phyloP scores from a whole-genome alignment of 2,329 filamentous ascomycete species.

The Ophiosphaerella narmari region DNA sequence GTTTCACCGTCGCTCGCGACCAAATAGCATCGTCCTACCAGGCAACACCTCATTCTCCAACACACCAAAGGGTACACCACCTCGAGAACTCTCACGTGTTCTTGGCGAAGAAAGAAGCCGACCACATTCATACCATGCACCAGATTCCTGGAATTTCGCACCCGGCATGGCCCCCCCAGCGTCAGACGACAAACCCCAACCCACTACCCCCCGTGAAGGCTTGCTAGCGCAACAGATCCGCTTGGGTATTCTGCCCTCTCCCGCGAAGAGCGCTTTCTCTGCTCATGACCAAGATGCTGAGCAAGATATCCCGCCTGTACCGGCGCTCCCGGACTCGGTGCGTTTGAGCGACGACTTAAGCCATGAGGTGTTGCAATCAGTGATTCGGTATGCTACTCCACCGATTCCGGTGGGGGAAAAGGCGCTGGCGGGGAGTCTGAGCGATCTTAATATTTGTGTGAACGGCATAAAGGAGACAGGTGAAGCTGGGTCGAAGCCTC shows the following conservation, averaged over 20 bases:
- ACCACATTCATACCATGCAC: conserved; percentile 39
- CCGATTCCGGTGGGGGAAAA: conserved; percentile 10
- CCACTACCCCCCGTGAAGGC: conserved; percentile 8
- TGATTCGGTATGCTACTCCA: conserved; percentile 34
- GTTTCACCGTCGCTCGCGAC: conserved; percentile 39
- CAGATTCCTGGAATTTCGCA: conserved; percentile 29
- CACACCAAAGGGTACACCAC: conserved; percentile 26
- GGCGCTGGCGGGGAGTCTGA: conserved; percentile 4
- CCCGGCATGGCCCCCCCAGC: conserved; percentile 12
- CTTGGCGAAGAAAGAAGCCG: conserved; percentile 14
- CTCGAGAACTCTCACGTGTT: conserved; percentile 26
- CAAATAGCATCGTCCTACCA: conserved; percentile 35
- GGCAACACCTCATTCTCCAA: conserved; percentile 14
- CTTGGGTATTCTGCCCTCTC: conserved; percentile 33
- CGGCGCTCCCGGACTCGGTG: conserved; percentile 29
- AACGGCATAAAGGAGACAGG: no score
- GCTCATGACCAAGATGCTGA: conserved; percentile 23
- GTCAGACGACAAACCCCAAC: conserved; percentile 13
- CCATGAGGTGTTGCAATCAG: conserved; percentile 32
- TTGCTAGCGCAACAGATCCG: conserved; percentile 8
- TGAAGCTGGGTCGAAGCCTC: no score
- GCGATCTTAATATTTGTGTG: background rate
- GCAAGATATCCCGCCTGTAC: conserved; percentile 33
- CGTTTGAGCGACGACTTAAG: conserved; percentile 24
- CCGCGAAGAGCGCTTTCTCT: conserved; percentile 37